Conservation (phyloP, 345 rosid genomes). For the Euphorbia peplus region DNA sequence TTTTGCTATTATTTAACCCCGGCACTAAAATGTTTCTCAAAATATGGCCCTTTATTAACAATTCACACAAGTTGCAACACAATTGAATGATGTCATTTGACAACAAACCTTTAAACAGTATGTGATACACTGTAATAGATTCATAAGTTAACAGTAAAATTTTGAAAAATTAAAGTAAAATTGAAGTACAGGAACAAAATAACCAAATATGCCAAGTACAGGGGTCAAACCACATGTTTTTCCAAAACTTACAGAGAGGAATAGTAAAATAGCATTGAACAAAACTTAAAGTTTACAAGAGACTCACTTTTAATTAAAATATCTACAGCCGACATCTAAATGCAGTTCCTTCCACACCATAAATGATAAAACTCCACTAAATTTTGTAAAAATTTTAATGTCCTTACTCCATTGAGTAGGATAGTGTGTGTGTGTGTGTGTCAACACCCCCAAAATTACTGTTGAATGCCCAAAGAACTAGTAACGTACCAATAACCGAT, state of each 20-base stretch:
- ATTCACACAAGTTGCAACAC: background rate
- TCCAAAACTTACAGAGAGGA: background rate
- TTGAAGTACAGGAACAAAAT: too few relatives aligned
- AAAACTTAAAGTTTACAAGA: background rate
- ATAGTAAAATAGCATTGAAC: background rate
- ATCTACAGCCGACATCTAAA: background rate
- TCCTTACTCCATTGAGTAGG: background rate
- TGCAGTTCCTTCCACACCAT: background rate
- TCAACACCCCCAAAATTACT: background rate
- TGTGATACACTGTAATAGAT: background rate
- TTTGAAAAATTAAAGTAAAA: too few relatives aligned
- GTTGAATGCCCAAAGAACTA: conserved; percentile 11
- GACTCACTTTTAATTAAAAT: background rate
- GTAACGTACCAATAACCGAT: conserved; percentile 68
- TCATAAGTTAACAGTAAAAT: background rate
- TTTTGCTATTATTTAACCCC: background rate
- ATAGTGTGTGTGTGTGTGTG: conserved; percentile 10
- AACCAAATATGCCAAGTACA: too few relatives aligned
- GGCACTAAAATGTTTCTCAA: background rate
- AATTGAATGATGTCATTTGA: background rate
- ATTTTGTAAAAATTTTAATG: background rate
- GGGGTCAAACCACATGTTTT: too few relatives aligned
- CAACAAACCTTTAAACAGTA: background rate
- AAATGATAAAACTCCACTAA: background rate
- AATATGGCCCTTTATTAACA: background rate